Base-by-base conservation (phyloP, 371 early-diverging fungal species). In the Rozella allomycis region DNA sequence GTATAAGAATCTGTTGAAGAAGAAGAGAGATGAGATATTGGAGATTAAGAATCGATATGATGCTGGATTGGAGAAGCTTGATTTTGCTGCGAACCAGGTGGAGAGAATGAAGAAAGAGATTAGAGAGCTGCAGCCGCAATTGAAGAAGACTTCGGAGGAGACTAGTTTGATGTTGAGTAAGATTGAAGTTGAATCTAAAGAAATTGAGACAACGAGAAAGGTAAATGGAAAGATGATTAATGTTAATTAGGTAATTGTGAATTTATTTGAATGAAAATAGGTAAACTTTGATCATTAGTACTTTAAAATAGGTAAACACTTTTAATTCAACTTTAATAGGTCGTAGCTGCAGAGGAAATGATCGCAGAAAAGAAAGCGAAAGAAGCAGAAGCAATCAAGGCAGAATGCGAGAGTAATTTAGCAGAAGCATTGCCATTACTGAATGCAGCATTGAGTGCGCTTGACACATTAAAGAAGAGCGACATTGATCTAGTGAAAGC, bases 401-500 rank as follows among this genome's bases (percentile, higher is more conserved):
- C 38, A 17, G 64, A 63, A 27, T 59, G 60, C 31, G 64, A 63
- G 31, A 40, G 38, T 13, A 54, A 63, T 39, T 45, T 64, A 13
- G 60, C 64, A 1, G 47, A 56, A 23, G 65, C 65, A 2, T 40
- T 64, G 17, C 65, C 65, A 11, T 35, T 64, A 22, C 40, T 64
- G 20, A 60, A 60, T 36, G 39, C 60, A 4, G 65, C 65, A 1
- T 45, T 64, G 12, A 22, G 51, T 10, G 65, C 65, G 18, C 36
- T 64, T 17, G 65, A 64, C 30, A 64, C 65, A 3, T 34, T 64
- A 25, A 60, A 64, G 35, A 64, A 64, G 40, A 43, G 35, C 16
- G 65, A 64, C 38, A 58, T 64, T 32, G 65, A 64, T 42, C 35
- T 57, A 19, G 65, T 70, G 7, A 70, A 63, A 40, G 49, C 53